Evolutionary conservation across 805 yeast species (phyloP).

Genomic region (Cyberlindnera sargentensis): DNA sequence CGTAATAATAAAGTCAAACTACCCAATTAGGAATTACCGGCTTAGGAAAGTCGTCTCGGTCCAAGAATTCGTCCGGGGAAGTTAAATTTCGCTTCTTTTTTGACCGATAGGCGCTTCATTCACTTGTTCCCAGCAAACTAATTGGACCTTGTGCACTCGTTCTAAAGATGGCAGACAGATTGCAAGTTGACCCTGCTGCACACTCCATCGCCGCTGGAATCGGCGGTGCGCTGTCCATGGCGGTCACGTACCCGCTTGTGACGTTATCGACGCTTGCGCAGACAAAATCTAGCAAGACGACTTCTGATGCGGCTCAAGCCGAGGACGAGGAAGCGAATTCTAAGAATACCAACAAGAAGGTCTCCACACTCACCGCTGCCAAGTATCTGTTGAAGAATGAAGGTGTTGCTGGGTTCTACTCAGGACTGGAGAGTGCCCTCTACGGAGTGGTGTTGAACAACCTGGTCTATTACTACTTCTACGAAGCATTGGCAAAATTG

Average conservation of each 20-base stretch:
- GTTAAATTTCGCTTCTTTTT: too few relatives aligned
- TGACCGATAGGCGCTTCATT: too few relatives aligned
- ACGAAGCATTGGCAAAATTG: constrained; percentile 57
- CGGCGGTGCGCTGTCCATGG: constrained; percentile 85
- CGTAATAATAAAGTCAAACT: too few relatives aligned
- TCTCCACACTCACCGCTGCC: constrained; percentile 31
- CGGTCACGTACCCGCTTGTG: constrained; percentile 83
- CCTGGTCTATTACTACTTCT: constrained; percentile 85
- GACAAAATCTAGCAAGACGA: constrained; percentile 36
- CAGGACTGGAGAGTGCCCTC: constrained; percentile 84
- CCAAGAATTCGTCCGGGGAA: too few relatives aligned
- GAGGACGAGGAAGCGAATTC: constrained; percentile 4
- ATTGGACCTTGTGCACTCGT: neutral
- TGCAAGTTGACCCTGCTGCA: constrained; percentile 33
- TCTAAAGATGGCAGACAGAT: constrained; percentile 18
- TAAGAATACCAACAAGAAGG: constrained; percentile 15
- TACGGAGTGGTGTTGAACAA: constrained; percentile 83
- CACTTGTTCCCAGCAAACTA: too few relatives aligned
- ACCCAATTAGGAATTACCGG: too few relatives aligned
- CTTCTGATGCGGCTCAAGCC: constrained; percentile 13
- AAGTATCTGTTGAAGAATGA: constrained; percentile 45
- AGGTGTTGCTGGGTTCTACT: constrained; percentile 64
- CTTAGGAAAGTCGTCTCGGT: too few relatives aligned
- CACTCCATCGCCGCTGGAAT: constrained; percentile 95
- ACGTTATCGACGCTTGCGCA: constrained; percentile 86